phyloP scores from a whole-genome alignment of 75 land plant genomes.

The Selaginella tamariscina region DNA sequence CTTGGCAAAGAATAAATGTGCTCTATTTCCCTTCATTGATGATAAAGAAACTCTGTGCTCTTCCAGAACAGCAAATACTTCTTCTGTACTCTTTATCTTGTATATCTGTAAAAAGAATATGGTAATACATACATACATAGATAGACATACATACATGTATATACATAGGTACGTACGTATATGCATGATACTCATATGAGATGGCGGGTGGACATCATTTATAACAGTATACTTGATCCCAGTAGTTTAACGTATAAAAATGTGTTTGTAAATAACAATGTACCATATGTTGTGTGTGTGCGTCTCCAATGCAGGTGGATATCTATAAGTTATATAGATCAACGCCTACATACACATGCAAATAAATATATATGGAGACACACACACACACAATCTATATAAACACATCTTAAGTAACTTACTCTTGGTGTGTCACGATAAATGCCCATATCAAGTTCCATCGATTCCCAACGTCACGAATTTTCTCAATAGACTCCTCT shows the following conservation, averaged over 20 bases:
- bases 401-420: background rate
- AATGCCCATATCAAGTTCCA: slow-evolving; percentile 20
- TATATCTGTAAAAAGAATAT: slow-evolving; percentile 15
- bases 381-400: too few relatives aligned
- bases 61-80: slow-evolving; percentile 18
- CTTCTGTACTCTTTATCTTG: slow-evolving; percentile 23
- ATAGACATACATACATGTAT: background rate
- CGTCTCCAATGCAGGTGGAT: too few relatives aligned
- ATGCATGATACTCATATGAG: too few relatives aligned
- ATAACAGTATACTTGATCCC: too few relatives aligned
- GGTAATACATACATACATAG: background rate
- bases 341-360: too few relatives aligned
- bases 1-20: slow-evolving; percentile 20
- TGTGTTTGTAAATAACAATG: too few relatives aligned
- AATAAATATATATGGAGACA: too few relatives aligned
- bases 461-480: slow-evolving; percentile 19
- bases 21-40: slow-evolving; percentile 24
- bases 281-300: too few relatives aligned
- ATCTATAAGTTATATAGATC: too few relatives aligned
- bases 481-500: slow-evolving; percentile 20
- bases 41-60: slow-evolving; percentile 22
- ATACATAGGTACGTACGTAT: background rate
- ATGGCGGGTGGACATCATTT: too few relatives aligned
- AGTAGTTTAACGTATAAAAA: too few relatives aligned
- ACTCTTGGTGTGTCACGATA: slow-evolving; percentile 9